Base-by-base conservation (phyloP, 768 basidiomycete species). In the Russula earlei region DNA sequence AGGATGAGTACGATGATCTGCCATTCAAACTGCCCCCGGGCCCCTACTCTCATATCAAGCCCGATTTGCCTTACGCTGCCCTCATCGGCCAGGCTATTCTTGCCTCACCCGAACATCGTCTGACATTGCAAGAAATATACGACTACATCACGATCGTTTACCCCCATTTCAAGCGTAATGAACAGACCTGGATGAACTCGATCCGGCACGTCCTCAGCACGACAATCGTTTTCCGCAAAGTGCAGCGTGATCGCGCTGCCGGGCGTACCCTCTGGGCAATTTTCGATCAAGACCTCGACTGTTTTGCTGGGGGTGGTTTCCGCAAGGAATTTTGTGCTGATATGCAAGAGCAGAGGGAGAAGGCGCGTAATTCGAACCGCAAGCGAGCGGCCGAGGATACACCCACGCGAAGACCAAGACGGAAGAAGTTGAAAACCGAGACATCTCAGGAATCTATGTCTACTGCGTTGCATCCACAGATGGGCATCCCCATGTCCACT, bases 131-230 rank as follows among this genome's bases (percentile, higher is more conserved):
- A 67, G 92, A 98, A 68, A 96, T 99, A 61, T 98, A 98, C 66
- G 85, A 90, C 67, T 99, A 82, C 80, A 94, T 99, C 65, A 91
- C 90, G 44, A 88, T 87, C 40, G 89, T 90, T 9, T 94, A 92
- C 70, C 94, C 96, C 7, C 84, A 85, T 67, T 99, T 91, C 73
- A 91, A 91, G 70, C 85, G 88, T 55, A 86, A 87, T 20, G 93
- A 97, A 64, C 81, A 86, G 4, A 95, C 92, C 6, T 98, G 95
- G 95, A 93, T 94, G 83, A 96, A 96, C 70, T 94, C 91, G 53
- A 91, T 98, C 57, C 81, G 95, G n/a, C 94, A 98, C 70, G 93
- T 94, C 46, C 77, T 98, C 24, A 92, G 89, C 61, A 91, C 93
- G 3, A 95, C 94, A 42, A 81, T 86, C 36, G 87, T 86, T 64